Base-by-base conservation (phyloP, 1,284 basidiomycete genomes). In the Ceratobasidium sp. region DNA sequence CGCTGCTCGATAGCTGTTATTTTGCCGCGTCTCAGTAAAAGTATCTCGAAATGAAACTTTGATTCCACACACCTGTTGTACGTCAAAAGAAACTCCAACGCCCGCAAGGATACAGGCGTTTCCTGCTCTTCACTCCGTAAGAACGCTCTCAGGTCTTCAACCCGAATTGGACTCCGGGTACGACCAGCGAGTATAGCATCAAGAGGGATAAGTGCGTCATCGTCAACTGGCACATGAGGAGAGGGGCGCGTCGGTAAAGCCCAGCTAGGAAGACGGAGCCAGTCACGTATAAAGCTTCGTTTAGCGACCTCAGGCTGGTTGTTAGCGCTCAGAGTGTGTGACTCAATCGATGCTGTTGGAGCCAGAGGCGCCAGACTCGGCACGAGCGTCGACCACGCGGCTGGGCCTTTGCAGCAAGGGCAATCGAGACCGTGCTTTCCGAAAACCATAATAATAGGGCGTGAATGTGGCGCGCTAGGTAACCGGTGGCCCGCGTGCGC, bases 41-140 rank as follows among this genome's bases (percentile, higher is more conserved):
- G 28, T 8, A 49, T 6, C 8, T 3, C 32, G 23, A 49, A 59
- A 57, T n/a, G 16, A 43, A 43, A 30, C n/a, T 54, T n/a, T 44
- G 14, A 62, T 47, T 28, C 6, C 47, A 30, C 74, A 26, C 54
- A 75, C 74, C 58, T 44, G 32, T 73, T 73, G 59, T 73, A 73
- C 26, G 66, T 59, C 54, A 73, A 50, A 8, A 75, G 26, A 58
- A 75, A 75, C 46, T 75, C 74, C n/a, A 75, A 30, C 21, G 66
- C 64, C n/a, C 55, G 30, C 35, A 49, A n/a, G n/a, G 50, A 28
- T 5, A 32, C 49, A 4, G 41, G 18, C 11, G 28, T 41, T 30
- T 43, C 47, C 43, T 28, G 47, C 14, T 62, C 57, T 38, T 59
- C 63, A 32, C 38, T 46, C 16, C 66, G 43, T 57, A 75, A 55